These are phyloP conservation scores for Melaleuca alternifolia DNA, from an alignment of 345 rosid genomes.

Conservation along the genomic window DNA sequence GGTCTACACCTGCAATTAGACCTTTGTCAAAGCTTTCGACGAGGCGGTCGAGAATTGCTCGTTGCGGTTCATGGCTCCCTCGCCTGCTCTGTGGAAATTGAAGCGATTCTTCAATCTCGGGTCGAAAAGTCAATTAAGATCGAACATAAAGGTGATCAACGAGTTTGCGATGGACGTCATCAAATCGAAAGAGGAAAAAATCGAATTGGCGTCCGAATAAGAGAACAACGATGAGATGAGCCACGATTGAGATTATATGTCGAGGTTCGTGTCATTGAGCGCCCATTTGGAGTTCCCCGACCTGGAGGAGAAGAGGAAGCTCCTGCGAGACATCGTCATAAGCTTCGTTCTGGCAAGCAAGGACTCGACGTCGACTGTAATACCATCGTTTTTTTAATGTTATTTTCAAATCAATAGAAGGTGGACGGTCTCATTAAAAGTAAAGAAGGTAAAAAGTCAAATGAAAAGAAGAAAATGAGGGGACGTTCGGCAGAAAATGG, in stretches of 20 bases:
- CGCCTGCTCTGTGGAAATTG: slow-evolving; percentile 32
- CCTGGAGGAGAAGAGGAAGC: slow-evolving; percentile 18
- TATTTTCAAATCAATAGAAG: too few relatives aligned
- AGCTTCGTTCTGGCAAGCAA: slow-evolving; percentile 50
- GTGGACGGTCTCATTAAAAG: too few relatives aligned
- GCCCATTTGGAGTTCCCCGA: slow-evolving; percentile 14
- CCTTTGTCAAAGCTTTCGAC: slow-evolving; percentile 31
- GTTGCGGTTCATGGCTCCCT: slow-evolving; percentile 19
- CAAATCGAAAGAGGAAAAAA: slow-evolving; percentile 1
- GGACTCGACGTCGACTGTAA: slow-evolving; percentile 39
- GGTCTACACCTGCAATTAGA: neutral
- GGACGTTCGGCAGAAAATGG: too few relatives aligned
- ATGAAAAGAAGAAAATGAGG: too few relatives aligned
- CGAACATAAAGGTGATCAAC: slow-evolving; percentile 5
- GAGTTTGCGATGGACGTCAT: slow-evolving; percentile 1
- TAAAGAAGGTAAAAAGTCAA: too few relatives aligned
- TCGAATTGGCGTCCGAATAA: neutral
- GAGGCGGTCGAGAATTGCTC: slow-evolving; percentile 22
- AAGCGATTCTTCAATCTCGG: slow-evolving; percentile 29
- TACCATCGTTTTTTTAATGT: too few relatives aligned
- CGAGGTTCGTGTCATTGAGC: slow-evolving; percentile 29
- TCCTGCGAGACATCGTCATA: slow-evolving; percentile 39
- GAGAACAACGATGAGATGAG: neutral
- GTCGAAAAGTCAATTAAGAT: slow-evolving; percentile 30
- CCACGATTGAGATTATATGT: slow-evolving; percentile 20